Evolutionary conservation across 495 filamentous ascomycete species (phyloP).

Genomic region (Aspergillus wentii): DNA sequence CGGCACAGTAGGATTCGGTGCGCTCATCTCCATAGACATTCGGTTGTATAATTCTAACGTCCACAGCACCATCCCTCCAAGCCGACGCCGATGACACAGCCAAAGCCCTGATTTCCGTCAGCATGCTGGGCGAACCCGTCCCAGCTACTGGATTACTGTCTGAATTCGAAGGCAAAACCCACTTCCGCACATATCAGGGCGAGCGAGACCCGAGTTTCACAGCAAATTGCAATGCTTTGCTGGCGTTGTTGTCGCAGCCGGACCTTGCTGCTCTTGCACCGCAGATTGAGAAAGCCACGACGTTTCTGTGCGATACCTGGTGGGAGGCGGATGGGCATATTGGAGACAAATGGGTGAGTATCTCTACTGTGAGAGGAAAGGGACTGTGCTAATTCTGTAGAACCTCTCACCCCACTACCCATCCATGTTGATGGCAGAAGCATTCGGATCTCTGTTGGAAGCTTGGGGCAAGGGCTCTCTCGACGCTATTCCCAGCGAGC

Average conservation of each 20-base stretch:
- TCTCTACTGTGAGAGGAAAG: not conserved
- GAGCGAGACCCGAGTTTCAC: conserved; percentile 36
- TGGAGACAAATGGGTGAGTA: conserved; percentile 13
- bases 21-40: not conserved
- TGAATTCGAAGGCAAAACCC: conserved; percentile 23
- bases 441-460: conserved; percentile 2
- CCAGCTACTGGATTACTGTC: conserved; percentile 18
- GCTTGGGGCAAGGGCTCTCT: not conserved
- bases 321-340: conserved; percentile 1
- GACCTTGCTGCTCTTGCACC: conserved; percentile 7
- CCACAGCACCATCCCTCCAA: not conserved
- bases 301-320: conserved; percentile 13
- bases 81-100: conserved; percentile 11
- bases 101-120: conserved; percentile 7
- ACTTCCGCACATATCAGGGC: conserved; percentile 31
- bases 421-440: conserved; percentile 8
- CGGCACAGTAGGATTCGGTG: not conserved
- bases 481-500: not conserved
- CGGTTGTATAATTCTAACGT: not conserved
- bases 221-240: conserved; percentile 37
- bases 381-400: not conserved
- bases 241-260: conserved; percentile 21
- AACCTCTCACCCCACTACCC: conserved; percentile 8
- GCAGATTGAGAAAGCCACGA: conserved; percentile 14
- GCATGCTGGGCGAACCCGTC: conserved; percentile 17